Conservation (phyloP, 78 protist species). For the Chrysochromulina parva region DNA sequence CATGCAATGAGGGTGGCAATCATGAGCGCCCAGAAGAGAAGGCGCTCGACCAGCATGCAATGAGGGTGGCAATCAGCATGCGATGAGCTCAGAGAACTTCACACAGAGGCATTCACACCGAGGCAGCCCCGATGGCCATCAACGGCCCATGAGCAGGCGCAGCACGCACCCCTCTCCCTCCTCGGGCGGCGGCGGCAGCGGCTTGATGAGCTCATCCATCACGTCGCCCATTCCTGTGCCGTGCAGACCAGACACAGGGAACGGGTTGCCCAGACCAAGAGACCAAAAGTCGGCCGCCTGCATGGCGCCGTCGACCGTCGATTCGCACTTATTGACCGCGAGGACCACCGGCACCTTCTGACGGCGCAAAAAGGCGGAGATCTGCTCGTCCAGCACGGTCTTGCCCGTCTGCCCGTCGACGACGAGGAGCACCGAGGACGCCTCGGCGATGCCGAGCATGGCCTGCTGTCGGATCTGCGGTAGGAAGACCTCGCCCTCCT, state of each 20-base stretch:
- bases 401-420: constrained; percentile 20
- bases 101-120: too few relatives aligned
- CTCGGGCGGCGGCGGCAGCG: background rate
- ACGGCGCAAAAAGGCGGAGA: background rate
- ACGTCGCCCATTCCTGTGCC: constrained; percentile 18
- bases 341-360: background rate
- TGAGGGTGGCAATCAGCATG: too few relatives aligned
- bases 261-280: constrained; percentile 1
- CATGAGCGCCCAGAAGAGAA: too few relatives aligned
- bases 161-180: too few relatives aligned
- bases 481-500: background rate
- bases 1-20: too few relatives aligned
- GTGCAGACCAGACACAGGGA: constrained; percentile 6
- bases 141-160: too few relatives aligned
- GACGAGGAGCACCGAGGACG: background rate
- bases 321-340: constrained; percentile 36
- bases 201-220: background rate
- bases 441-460: background rate
- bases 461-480: constrained; percentile 33
- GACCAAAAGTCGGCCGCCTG: constrained; percentile 11
- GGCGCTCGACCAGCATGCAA: too few relatives aligned
- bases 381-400: background rate
- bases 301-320: background rate
- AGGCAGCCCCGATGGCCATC: too few relatives aligned
- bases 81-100: too few relatives aligned